Conservation (phyloP, 345 rosid species). For the Salix arbutifolia region DNA sequence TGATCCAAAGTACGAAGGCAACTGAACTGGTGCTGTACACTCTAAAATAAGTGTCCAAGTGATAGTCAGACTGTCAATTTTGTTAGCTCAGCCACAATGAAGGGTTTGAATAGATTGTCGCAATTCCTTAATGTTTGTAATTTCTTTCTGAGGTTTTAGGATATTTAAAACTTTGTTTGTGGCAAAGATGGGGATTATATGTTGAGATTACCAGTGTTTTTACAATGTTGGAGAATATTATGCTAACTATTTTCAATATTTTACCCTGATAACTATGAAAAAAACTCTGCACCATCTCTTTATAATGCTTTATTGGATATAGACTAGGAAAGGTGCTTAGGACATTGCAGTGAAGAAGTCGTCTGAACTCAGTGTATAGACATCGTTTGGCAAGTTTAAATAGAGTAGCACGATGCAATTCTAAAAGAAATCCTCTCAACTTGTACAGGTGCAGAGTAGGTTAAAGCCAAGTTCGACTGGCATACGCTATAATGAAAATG, state of each 20-base stretch:
- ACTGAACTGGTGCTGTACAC: conserved; percentile 21
- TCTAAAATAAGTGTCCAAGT: not conserved
- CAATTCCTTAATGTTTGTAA: not conserved
- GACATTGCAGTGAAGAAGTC: not conserved
- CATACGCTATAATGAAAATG: too few species aligned
- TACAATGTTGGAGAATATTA: not conserved
- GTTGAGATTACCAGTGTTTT: not conserved
- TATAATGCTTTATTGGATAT: not conserved
- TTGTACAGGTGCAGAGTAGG: too few species aligned
- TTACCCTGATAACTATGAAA: not conserved
- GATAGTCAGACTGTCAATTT: conserved; percentile 9
- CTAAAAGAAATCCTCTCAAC: too few species aligned
- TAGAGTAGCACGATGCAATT: too few species aligned
- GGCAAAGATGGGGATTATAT: not conserved
- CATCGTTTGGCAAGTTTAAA: too few species aligned
- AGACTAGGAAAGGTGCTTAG: not conserved
- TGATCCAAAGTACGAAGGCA: conserved; percentile 76
- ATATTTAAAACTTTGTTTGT: not conserved
- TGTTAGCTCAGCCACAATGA: not conserved
- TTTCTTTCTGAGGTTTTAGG: not conserved
- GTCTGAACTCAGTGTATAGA: too few species aligned
- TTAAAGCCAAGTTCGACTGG: too few species aligned
- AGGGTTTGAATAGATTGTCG: not conserved
- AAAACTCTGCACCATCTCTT: not conserved
- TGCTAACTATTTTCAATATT: not conserved